phyloP scores from a whole-genome alignment of 2,329 filamentous ascomycete genomes.

The Trichoderma arundinaceum region DNA sequence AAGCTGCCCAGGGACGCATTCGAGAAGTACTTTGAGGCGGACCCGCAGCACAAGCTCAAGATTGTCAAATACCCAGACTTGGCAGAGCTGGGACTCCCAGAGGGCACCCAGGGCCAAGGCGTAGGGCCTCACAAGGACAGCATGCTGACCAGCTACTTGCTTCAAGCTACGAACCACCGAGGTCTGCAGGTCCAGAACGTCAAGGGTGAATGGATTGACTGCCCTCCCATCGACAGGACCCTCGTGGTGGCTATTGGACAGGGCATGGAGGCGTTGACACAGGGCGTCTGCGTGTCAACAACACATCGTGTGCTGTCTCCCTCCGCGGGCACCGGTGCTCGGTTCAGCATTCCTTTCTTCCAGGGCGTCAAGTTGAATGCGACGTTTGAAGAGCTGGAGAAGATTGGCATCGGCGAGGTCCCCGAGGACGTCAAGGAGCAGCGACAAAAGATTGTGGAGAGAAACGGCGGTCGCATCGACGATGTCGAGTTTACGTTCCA shows the following conservation, averaged over 20 bases:
- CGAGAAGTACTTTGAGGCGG: constrained; percentile 75
- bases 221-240: constrained; percentile 74
- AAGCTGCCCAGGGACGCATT: constrained; percentile 72
- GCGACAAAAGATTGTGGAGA: constrained; percentile 62
- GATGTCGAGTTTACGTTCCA: constrained; percentile 89
- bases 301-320: constrained; percentile 85
- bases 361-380: constrained; percentile 83
- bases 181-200: constrained; percentile 86
- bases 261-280: constrained; percentile 82
- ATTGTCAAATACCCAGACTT: constrained; percentile 85
- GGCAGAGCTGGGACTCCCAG: constrained; percentile 58
- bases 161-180: constrained; percentile 77
- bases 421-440: constrained; percentile 68
- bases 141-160: constrained; percentile 80
- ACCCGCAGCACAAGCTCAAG: constrained; percentile 85
- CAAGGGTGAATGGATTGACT: constrained; percentile 79
- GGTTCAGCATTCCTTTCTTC: constrained; percentile 86
- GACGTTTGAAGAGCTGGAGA: constrained; percentile 76
- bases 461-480: constrained; percentile 64
- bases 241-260: constrained; percentile 88
- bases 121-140: constrained; percentile 85
- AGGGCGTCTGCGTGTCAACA: constrained; percentile 80
- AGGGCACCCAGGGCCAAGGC: constrained; percentile 57
- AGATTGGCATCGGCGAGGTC: constrained; percentile 60
- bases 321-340: constrained; percentile 68